Evolutionary conservation across 2,329 filamentous ascomycete genomes (phyloP).

Genomic region (Hysterium pulicare): DNA sequence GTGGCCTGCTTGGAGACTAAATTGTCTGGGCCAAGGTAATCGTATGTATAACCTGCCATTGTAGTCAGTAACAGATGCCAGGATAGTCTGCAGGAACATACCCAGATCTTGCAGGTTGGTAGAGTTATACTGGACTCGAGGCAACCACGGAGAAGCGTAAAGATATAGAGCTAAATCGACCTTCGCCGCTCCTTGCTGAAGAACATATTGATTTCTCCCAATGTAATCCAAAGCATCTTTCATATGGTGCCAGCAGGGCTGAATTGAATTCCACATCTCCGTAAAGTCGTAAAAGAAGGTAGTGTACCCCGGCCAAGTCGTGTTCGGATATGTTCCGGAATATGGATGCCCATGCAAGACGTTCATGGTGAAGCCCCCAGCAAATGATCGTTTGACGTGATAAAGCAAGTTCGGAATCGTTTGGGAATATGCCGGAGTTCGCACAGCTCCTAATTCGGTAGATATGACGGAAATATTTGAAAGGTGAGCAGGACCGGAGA

Average conservation of each 20-base stretch:
- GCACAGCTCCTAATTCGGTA: conserved; percentile 31
- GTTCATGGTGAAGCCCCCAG: conserved; percentile 43
- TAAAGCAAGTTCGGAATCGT: conserved; percentile 31
- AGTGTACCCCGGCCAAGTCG: conserved; percentile 50
- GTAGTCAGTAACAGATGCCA: neutral
- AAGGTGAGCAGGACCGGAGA: conserved; percentile 30
- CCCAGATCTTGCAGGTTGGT: conserved; percentile 11
- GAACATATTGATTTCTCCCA: conserved; percentile 37
- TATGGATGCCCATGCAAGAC: conserved; percentile 46
- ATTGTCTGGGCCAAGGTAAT: conserved; percentile 47
- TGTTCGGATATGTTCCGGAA: conserved; percentile 42
- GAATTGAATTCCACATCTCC: conserved; percentile 38
- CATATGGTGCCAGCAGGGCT: conserved; percentile 44
- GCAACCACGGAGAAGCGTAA: conserved; percentile 11
- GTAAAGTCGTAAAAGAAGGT: conserved; percentile 44
- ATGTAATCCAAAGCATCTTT: conserved; percentile 38
- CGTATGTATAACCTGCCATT: conserved; percentile 40
- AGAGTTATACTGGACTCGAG: conserved; percentile 9
- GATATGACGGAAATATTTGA: conserved; percentile 28
- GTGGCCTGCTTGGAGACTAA: conserved; percentile 38
- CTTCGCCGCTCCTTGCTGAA: conserved; percentile 40
- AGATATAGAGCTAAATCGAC: conserved; percentile 44
- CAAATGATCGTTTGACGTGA: conserved; percentile 38
- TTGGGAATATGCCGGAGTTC: conserved; percentile 21
- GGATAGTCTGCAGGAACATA: conserved; percentile 2